Percentiles rank a stretch among this genome's conserved stretches.
Conservation (phyloP, 805 yeast genomes). For the Wickerhamomyces pijperi region DNA sequence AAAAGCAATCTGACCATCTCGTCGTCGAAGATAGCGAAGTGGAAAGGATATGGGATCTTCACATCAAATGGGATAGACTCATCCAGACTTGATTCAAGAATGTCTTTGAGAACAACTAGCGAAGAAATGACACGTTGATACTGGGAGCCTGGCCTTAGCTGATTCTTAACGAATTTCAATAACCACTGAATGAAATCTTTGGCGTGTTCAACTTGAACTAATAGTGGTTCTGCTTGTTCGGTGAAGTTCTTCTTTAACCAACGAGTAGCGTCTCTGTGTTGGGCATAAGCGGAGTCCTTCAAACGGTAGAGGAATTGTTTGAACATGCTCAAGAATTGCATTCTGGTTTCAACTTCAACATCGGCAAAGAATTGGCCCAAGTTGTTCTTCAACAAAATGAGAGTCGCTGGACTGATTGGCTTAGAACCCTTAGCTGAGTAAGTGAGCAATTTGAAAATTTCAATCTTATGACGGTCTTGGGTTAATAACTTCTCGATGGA, state of each 20-base stretch:
- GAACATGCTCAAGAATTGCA: slow-evolving; percentile 49
- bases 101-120: slow-evolving; percentile 30
- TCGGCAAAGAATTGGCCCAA: slow-evolving; percentile 50
- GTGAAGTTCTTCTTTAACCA: slow-evolving; percentile 27
- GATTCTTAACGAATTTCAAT: slow-evolving; percentile 23
- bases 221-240: slow-evolving; percentile 24
- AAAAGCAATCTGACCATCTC: slow-evolving; percentile 37
- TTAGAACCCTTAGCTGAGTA: slow-evolving; percentile 51
- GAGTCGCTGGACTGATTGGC: slow-evolving; percentile 36
- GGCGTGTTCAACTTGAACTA: slow-evolving; percentile 21
- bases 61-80: slow-evolving; percentile 28
- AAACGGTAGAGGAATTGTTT: slow-evolving; percentile 53
- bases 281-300: slow-evolving; percentile 55
- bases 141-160: slow-evolving; percentile 44
- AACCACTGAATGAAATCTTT: slow-evolving; percentile 31
- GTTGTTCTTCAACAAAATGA: slow-evolving; percentile 30
- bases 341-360: slow-evolving; percentile 55
- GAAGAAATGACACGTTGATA: slow-evolving; percentile 43
- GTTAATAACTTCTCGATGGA: slow-evolving; percentile 29
- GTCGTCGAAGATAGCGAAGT: slow-evolving; percentile 29
- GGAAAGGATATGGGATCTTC: slow-evolving; percentile 37
- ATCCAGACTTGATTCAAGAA: slow-evolving; percentile 51
- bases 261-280: slow-evolving; percentile 39
- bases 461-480: slow-evolving; percentile 34
- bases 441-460: slow-evolving; percentile 50